Evolutionary conservation across 257 asterid species (phyloP), one percentile per base, ranked within the genome.

Genomic region (Paulownia fortunei): DNA sequence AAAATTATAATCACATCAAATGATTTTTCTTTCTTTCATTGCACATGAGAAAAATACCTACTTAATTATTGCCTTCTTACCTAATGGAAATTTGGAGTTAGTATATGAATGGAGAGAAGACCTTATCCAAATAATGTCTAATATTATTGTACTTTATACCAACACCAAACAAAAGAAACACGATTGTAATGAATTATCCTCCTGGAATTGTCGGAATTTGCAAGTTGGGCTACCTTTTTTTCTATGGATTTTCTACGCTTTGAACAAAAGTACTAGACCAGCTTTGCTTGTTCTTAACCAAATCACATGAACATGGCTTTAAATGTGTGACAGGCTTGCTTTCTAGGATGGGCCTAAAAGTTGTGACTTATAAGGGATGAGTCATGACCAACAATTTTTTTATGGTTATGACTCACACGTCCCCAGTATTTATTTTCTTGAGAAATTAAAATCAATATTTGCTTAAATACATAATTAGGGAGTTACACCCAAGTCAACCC

Each of bases 171-270:
- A 69, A 36, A 77, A 30, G 62, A 62, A 77, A 74, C 60, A 61
- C 56, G 32, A 32, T 67, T 42, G 68, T 55, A 58, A 70, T 63
- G 26, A 73, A 63, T n/a, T 32, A 69, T 63, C 76, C 83, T 80
- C 82, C 79, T 77, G 84, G 82, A 81, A 61, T 77, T 85, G 89
- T 86, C 84, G 84, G 76, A 82, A 65, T 79, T 74, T 49, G 49
- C 77, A 46, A 49, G 52, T 46, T 73, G 76, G 65, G 24, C n/a
- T 18, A 66, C 41, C 26, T 16, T 16, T 24, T 46, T 72, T 49
- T 4, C 58, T 37, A 12, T 69, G 54, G 11, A 73, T 49, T 73
- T 80, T 52, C 55, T n/a, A 19, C 26, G 23, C 26, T 13, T 76
- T 60, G 70, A 81, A 82, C 88, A 71, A 60, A 59, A 65, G 30